Percentiles rank a stretch among this genome's conserved stretches.
These are phyloP conservation scores for Calonectria pauciramosa DNA, from an alignment of 2,329 filamentous ascomycete genomes.

Conservation along the genomic window DNA sequence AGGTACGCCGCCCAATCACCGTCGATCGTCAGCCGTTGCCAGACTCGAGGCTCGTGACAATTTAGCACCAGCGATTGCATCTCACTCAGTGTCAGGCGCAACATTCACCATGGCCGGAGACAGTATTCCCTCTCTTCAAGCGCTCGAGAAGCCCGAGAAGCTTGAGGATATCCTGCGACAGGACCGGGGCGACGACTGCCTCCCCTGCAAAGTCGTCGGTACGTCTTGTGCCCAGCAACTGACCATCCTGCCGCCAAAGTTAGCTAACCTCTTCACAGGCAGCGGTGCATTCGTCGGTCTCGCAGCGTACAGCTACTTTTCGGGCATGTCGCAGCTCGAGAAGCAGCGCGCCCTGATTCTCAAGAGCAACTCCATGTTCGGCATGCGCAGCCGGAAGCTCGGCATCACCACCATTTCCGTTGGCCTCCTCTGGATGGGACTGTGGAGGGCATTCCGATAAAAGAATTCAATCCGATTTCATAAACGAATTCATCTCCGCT, in stretches of 20 bases:
- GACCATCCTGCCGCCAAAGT: not conserved
- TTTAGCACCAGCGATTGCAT: constrained; percentile 17
- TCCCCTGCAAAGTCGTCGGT: constrained; percentile 80
- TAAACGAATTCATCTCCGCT: constrained; percentile 27
- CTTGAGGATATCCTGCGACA: constrained; percentile 70
- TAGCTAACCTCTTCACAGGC: constrained; percentile 61
- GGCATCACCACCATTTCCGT: constrained; percentile 79
- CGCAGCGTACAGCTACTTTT: constrained; percentile 82
- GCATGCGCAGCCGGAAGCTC: constrained; percentile 77
- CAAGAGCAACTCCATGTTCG: constrained; percentile 77
- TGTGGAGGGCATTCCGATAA: constrained; percentile 74
- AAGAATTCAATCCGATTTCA: not conserved
- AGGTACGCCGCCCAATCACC: constrained; percentile 38
- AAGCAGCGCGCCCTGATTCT: constrained; percentile 76
- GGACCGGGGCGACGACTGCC: constrained; percentile 75
- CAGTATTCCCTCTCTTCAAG: constrained; percentile 64
- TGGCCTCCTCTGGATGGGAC: constrained; percentile 76
- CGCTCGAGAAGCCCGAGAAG: constrained; percentile 72
- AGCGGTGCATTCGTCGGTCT: constrained; percentile 82
- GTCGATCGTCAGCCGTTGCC: constrained; percentile 24
- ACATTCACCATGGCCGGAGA: constrained; percentile 49
- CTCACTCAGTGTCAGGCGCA: constrained; percentile 8
- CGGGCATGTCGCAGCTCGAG: constrained; percentile 79
- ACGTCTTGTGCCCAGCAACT: constrained; percentile 48
- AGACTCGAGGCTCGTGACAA: constrained; percentile 35